Evolutionary conservation across 352 stramenopile species (phyloP).

Genomic region (Phytophthora cactorum): DNA sequence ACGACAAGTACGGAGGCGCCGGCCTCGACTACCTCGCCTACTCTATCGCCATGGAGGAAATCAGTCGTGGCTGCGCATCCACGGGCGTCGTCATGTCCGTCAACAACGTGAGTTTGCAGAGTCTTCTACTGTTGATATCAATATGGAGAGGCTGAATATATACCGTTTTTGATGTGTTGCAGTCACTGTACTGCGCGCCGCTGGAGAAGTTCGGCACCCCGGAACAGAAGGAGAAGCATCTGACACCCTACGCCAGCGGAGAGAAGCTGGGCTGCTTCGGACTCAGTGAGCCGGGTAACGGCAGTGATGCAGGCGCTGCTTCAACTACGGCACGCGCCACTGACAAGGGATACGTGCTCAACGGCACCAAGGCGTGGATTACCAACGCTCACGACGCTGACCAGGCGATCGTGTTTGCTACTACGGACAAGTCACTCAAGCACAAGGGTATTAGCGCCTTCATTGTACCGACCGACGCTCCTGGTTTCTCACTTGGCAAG

Average conservation of each 20-base stretch:
- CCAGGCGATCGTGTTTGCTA: constrained; percentile 96
- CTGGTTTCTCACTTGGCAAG: constrained; percentile 95
- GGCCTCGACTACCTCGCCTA: constrained; percentile 97
- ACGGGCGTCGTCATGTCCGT: constrained; percentile 97
- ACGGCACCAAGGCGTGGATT: constrained; percentile 98
- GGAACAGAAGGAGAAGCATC: constrained; percentile 92
- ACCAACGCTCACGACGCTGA: constrained; percentile 95
- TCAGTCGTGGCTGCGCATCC: constrained; percentile 95
- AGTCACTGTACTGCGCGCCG: constrained; percentile 96
- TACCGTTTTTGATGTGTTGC: constrained; percentile 17
- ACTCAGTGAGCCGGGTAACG: constrained; percentile 94
- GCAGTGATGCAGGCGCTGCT: constrained; percentile 94
- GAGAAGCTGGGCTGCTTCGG: constrained; percentile 96
- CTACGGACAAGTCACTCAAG: constrained; percentile 95
- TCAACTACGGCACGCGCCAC: constrained; percentile 90
- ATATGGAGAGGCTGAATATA: not conserved
- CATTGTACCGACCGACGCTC: constrained; percentile 91
- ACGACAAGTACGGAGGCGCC: constrained; percentile 88
- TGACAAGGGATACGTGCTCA: constrained; percentile 94
- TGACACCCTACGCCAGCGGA: constrained; percentile 91
- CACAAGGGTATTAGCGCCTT: constrained; percentile 98
- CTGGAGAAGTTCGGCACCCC: constrained; percentile 93
- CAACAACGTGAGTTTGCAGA: constrained; percentile 74
- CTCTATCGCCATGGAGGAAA: constrained; percentile 98
- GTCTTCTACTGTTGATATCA: constrained; percentile 1